Evolutionary conservation across 2,329 filamentous ascomycete genomes (phyloP).

Genomic region (Penicillium polonicum): DNA sequence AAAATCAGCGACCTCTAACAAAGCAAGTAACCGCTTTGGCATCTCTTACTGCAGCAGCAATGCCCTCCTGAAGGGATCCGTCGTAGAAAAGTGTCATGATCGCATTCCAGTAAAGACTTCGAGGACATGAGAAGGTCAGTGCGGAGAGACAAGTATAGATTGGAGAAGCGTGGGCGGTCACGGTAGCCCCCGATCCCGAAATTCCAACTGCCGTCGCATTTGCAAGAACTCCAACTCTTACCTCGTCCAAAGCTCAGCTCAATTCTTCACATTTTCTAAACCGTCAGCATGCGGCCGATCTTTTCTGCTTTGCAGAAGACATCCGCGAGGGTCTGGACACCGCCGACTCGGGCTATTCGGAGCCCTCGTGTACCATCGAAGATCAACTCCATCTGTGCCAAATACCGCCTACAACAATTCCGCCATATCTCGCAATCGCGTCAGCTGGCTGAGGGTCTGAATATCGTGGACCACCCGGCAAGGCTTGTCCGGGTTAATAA

Average conservation of each 20-base stretch:
- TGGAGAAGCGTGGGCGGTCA: constrained; percentile 29
- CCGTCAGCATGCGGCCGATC: constrained; percentile 28
- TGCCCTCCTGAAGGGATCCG: constrained; percentile 77
- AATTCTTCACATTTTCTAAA: neutral
- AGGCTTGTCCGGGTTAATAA: constrained; percentile 72
- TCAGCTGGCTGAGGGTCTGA: constrained; percentile 66
- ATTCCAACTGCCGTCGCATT: constrained; percentile 13
- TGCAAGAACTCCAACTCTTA: neutral
- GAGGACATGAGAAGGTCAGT: neutral
- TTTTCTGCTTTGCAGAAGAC: constrained; percentile 30
- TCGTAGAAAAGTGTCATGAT: constrained; percentile 69
- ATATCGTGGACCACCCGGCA: constrained; percentile 82
- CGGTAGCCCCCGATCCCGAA: constrained; percentile 15
- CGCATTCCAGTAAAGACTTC: constrained; percentile 7
- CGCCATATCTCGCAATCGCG: constrained; percentile 50
- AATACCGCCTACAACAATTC: constrained; percentile 39
- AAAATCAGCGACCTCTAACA: constrained; percentile 62
- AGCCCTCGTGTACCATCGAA: constrained; percentile 21
- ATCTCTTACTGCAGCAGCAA: constrained; percentile 70
- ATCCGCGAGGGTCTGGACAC: constrained; percentile 22
- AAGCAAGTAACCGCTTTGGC: constrained; percentile 82
- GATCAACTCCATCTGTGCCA: constrained; percentile 35
- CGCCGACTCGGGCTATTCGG: constrained; percentile 23
- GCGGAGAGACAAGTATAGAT: constrained; percentile 21
- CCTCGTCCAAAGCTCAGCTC: neutral